These are phyloP conservation scores for Penicillium dipodomyicola DNA, from an alignment of 495 filamentous ascomycete species.

Conservation along the genomic window DNA sequence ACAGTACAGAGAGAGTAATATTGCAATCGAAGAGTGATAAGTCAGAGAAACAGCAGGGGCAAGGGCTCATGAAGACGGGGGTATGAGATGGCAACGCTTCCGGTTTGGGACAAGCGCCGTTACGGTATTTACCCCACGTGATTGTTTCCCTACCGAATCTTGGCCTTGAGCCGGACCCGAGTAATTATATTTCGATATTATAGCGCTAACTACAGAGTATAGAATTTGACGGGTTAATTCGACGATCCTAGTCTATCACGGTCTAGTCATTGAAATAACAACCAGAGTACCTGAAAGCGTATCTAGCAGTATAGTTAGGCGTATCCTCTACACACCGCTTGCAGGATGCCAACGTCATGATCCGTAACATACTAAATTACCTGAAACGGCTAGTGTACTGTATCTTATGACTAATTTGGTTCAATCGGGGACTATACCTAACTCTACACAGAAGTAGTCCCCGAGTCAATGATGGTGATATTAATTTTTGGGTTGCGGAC, in stretches of 20 bases:
- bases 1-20: background rate
- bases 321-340: constrained; percentile 20
- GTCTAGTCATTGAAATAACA: background rate
- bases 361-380: constrained; percentile 14
- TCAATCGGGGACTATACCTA: background rate
- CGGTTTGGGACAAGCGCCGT: constrained; percentile 26
- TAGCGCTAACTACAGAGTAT: too few relatives aligned
- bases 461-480: constrained; percentile 15
- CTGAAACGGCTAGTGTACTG: constrained; percentile 23
- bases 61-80: constrained; percentile 10
- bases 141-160: constrained; percentile 5
- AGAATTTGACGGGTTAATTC: background rate
- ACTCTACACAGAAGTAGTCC: background rate
- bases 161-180: background rate
- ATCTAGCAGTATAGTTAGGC: background rate
- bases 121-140: constrained; percentile 30
- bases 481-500: background rate
- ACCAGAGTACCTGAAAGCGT: constrained; percentile 2
- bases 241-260: constrained; percentile 2
- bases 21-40: constrained; percentile 7
- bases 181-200: background rate
- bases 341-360: constrained; percentile 23
- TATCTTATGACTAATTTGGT: constrained; percentile 10
- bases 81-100: constrained; percentile 22
- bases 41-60: constrained; percentile 11